Base-by-base conservation (phyloP, 805 yeast species). In the Yarrowia sp. region DNA sequence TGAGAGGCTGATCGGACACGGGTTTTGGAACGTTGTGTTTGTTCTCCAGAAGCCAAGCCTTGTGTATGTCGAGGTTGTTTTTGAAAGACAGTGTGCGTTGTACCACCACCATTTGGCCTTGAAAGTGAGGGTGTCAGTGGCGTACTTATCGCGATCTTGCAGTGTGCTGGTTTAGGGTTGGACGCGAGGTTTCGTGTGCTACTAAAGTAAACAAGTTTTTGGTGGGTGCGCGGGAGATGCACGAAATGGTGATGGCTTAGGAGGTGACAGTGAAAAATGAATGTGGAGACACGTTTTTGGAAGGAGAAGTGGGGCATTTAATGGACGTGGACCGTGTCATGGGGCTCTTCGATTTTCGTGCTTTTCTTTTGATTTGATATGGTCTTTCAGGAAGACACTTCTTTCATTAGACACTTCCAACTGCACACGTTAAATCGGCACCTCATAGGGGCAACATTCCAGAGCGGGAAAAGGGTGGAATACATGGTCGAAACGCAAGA, bases 141-240 rank as follows among this genome's bases (percentile, higher is more conserved):
- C 45, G 45, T 53, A 53, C 14, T 40, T 53, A 14, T 53, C 59
- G 45, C 59, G 59, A 40, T 42, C 40, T 38, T 15, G 9, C 5
- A 8, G 43, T 12, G 45, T 53, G 32, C 26, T 5, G 59, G 59
- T 14, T 53, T 53, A 53, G 59, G 59, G 59, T 53, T 53, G 14
- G 4, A 14, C 59, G 59, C 59, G 59, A 40, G 12, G 11, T 9
- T 46, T 53, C 45, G 59, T 38, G 45, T 19, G 36, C 43, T 53
- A 36, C 59, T 53, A 53, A 53, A 53, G 45, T 53, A 53, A 53
- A 53, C 58, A 53, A 53, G 43, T 52, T 52, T 52, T 52, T 42
- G 53, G 22, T 15, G 4, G 15, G 16, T 53, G 58, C 58, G 8
- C 19, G 35, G 3, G 38, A 32, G 38, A 32, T 49, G 53, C 53